Evolutionary conservation across 176 grass and related monocot genomes (phyloP), one percentile per base, ranked within the genome.

Genomic region (Alloteropsis semialata): DNA sequence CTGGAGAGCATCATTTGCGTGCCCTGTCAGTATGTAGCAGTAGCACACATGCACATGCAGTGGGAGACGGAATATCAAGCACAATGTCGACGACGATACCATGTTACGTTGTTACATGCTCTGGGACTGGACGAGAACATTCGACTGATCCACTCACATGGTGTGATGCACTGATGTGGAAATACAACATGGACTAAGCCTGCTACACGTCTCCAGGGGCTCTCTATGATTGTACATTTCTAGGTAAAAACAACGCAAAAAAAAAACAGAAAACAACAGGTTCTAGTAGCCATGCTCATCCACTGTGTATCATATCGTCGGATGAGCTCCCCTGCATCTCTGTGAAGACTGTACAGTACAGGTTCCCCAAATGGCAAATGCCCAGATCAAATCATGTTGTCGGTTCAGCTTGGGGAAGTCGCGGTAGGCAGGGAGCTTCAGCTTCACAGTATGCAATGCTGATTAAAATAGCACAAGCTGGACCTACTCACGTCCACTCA

Each of bases 381-480:
- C 45, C 37, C 84, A 32, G 45, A 44, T 41, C 10, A 78, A 21
- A 41, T 41, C 32, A 58, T 38, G 36, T 25, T 3, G n/a, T 34
- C 64, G 27, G 2, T 51, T 49, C 1, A 76, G 29, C 58, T 37
- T 11, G 48, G 44, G 39, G 41, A 24, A 29, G 21, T n/a, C 60
- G n/a, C 9, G 45, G 21, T 17, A 27, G 17, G 32, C 57, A 79
- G 42, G 59, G 64, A 54, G 29, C 1, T 73, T 53, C 71, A 32
- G 11, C 18, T 11, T 51, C 71, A 24, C 32, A 27, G 9, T 6
- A 34, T 69, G n/a, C 77, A 72, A 46, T 22, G 82, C 60, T 45
- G 82, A 69, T 83, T 42, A 53, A 82, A 24, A 53, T 70, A n/a
- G n/a, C n/a, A 64, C 79, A 77, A 70, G 54, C 11, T 6, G 54